Conservation (phyloP, 352 stramenopile genomes). For the Phytophthora citricola region DNA sequence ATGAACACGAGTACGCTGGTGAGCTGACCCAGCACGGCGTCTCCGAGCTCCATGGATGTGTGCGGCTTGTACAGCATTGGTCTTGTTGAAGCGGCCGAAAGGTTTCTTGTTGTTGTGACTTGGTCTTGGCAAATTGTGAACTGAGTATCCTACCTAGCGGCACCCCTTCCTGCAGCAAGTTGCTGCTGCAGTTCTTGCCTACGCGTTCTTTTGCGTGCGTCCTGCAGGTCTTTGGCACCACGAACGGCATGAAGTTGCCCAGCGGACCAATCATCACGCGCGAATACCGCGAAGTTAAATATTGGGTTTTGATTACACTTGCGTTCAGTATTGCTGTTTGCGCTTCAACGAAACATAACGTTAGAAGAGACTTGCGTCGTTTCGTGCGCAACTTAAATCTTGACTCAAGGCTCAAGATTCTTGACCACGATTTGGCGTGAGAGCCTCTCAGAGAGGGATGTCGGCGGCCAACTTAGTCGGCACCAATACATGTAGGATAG, state of each 20-base stretch:
- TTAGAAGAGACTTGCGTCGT: neutral
- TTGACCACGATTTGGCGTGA: slow-evolving; percentile 1
- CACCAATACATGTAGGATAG: too few species aligned
- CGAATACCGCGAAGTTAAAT: neutral
- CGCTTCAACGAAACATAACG: slow-evolving; percentile 10
- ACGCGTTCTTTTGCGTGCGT: slow-evolving; percentile 16
- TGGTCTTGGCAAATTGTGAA: slow-evolving; percentile 30
- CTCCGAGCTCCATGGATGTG: slow-evolving; percentile 46
- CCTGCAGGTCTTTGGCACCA: slow-evolving; percentile 2
- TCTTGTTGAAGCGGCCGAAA: slow-evolving; percentile 2
- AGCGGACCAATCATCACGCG: neutral
- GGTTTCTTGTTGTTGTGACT: slow-evolving; percentile 6
- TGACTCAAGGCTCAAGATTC: too few species aligned
- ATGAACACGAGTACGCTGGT: slow-evolving; percentile 42
- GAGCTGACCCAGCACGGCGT: slow-evolving; percentile 46
- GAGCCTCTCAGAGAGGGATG: too few species aligned
- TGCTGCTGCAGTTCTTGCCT: slow-evolving; percentile 1
- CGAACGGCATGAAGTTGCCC: neutral
- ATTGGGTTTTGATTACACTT: neutral
- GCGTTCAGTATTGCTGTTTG: neutral
- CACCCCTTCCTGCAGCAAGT: too few species aligned
- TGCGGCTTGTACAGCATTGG: slow-evolving; percentile 39
- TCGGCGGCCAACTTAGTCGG: too few species aligned
- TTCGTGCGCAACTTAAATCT: neutral
- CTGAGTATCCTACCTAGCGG: neutral